Percentiles rank a stretch among this genome's conserved stretches.
These are phyloP conservation scores for Emmonsia crescens DNA, from an alignment of 2,329 filamentous ascomycete genomes.

Conservation along the genomic window DNA sequence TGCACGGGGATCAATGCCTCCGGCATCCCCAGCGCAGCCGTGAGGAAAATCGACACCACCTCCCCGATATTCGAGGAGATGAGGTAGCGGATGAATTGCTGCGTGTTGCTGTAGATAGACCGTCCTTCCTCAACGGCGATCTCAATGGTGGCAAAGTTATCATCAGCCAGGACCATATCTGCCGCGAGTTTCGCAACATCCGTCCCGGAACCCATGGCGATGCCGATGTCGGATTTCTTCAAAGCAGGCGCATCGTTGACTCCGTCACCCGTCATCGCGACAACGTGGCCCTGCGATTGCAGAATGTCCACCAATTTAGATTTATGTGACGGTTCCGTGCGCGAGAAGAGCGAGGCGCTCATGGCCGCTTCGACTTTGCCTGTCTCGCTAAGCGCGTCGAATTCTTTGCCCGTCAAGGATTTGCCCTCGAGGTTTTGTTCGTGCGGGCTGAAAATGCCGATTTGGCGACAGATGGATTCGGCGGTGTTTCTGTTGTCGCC, in stretches of 20 bases:
- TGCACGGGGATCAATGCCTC: slow-evolving; percentile 96
- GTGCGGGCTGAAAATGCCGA: slow-evolving; percentile 74
- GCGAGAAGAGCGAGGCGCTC: slow-evolving; percentile 82
- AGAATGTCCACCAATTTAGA: slow-evolving; percentile 95
- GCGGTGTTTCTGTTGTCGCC: slow-evolving; percentile 97
- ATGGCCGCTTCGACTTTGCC: slow-evolving; percentile 79
- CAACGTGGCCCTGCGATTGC: slow-evolving; percentile 83
- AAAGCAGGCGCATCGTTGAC: slow-evolving; percentile 96
- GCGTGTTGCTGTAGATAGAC: slow-evolving; percentile 99
- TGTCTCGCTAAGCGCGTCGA: slow-evolving; percentile 67
- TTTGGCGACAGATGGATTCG: slow-evolving; percentile 94
- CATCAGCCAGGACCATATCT: slow-evolving; percentile 96
- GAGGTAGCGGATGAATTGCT: slow-evolving; percentile 97
- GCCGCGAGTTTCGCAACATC: slow-evolving; percentile 94
- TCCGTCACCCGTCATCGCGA: slow-evolving; percentile 98
- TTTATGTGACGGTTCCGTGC: slow-evolving; percentile 92
- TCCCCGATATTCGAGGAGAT: slow-evolving; percentile 99
- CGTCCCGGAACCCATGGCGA: slow-evolving; percentile 96
- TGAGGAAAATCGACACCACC: slow-evolving; percentile 97
- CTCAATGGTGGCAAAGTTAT: slow-evolving; percentile 98
- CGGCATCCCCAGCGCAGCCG: slow-evolving; percentile 90
- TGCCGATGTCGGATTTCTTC: slow-evolving; percentile 98
- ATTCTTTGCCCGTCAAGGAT: slow-evolving; percentile 91
- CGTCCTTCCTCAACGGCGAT: slow-evolving; percentile 92
- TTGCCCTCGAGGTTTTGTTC: slow-evolving; percentile 74